Base-by-base conservation (phyloP, 768 basidiomycete genomes). In the Termitomyces sp. region DNA sequence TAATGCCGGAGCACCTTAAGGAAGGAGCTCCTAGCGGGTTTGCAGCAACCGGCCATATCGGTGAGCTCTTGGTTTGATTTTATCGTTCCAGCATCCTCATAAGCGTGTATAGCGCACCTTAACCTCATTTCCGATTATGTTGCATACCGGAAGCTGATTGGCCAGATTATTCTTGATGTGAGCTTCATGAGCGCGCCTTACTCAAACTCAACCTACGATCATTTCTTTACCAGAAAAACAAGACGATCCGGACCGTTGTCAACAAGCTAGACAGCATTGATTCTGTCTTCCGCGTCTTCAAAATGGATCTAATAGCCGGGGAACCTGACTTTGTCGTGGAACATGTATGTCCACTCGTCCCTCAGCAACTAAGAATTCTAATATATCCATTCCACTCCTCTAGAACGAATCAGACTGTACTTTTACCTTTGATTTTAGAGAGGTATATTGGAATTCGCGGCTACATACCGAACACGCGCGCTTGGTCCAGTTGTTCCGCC, bases 371-470 rank as follows among this genome's bases (percentile, higher is more conserved):
- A 28, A 53, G 36, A 42, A 45, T 44, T 40, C 18, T 53, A 54
- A 58, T 13, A 39, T 50, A 33, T 8, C 24, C 18, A 42, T 28
- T 42, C 18, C 32, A 4, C n/a, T 42, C 58, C 62, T 18, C 15
- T 68, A 97, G 95, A 82, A 82, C 64, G 96, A 99, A 78, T 85
- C 89, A 8, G 83, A 86, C 66, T 98, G 95, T 72, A 79, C 78
- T 36, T 98, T 98, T 74, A 88, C 83, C 1, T 98, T 99, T 68
- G 95, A 99, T 72, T 99, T 98, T 70, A 88, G 90, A 7, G 81
- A 88, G 70, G 97, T 98, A 13, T 99, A 99, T 74, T 99, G 96
- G 96, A 99, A 99, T 77, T 96, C 96, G 16, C 88, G 97, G 40
- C 77, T 99, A 39, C 91, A 94, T 60, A 87, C 88, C 4, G 97